phyloP scores from a whole-genome alignment of 1,139 yeast species.

The Blastobotrys elegans region DNA sequence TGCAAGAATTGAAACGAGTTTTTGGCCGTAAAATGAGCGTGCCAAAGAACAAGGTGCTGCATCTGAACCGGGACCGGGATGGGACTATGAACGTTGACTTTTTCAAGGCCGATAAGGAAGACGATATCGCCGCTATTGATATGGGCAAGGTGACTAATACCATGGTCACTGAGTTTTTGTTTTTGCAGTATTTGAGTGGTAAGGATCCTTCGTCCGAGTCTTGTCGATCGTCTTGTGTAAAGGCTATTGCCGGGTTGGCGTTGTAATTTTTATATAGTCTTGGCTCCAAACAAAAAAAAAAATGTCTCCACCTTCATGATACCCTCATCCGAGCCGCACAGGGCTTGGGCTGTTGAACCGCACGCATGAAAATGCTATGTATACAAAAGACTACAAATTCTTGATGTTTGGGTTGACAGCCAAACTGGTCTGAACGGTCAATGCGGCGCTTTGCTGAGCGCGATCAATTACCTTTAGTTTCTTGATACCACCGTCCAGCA shows the following conservation, averaged over 20 bases:
- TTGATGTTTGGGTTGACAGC: constrained; percentile 27
- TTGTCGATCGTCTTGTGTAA: constrained; percentile 30
- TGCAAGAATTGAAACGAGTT: constrained; percentile 34
- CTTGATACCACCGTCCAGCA: constrained; percentile 27
- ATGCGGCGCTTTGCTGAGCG: constrained; percentile 54
- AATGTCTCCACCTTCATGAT: not conserved
- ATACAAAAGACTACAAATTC: constrained; percentile 1
- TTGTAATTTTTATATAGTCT: constrained; percentile 1
- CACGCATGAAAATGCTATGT: too few species aligned
- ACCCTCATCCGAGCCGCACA: too few species aligned
- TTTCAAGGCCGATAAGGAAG: constrained; percentile 32
- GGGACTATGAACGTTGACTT: constrained; percentile 48
- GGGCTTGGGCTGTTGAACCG: too few species aligned
- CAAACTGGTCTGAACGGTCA: constrained; percentile 38
- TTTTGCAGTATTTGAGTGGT: constrained; percentile 59
- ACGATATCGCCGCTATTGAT: constrained; percentile 33
- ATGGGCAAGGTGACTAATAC: constrained; percentile 35
- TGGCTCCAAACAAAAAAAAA: too few species aligned
- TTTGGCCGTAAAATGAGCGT: constrained; percentile 37
- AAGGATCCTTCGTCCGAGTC: constrained; percentile 51
- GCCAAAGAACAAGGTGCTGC: constrained; percentile 57
- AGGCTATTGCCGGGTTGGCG: constrained; percentile 21
- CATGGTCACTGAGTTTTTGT: constrained; percentile 50
- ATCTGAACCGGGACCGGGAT: constrained; percentile 42
- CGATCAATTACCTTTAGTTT: constrained; percentile 35